Base-by-base conservation (phyloP, 164 flowering plant species). In the Macadamia integrifolia region DNA sequence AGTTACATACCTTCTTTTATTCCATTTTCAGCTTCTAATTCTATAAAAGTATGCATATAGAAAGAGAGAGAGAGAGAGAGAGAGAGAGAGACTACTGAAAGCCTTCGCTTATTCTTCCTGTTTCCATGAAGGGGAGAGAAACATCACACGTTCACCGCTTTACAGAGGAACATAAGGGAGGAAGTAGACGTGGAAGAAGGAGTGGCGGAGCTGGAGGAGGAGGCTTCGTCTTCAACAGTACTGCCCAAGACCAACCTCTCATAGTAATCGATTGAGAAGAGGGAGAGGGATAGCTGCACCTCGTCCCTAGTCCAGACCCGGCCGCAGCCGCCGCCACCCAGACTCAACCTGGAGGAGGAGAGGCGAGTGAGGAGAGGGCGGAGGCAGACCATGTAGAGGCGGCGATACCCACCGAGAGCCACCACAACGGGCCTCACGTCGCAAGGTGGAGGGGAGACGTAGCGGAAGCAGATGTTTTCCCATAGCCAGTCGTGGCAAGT, bases 391-490 rank as follows among this genome's bases (percentile, higher is more conserved):
- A 81, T 79, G 81, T 89, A 89, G 15, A 91, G 86, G 52, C 80
- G 69, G 67, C 85, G 75, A 78, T 86, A 90, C 1, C 98, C 96
- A 9, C 98, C 98, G 23, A 92, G 76, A 4, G 98, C 91, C n/a
- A 71, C 68, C 40, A 90, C 96, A 59, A 92, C 80, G 9, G 84
- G 77, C 15, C 84, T 74, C 43, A 72, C 60, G 9, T 71, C 67
- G 9, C 80, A 65, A 1, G 82, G 80, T 10, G 84, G 84, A 12
- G 85, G 83, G 14, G 84, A 74, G n/a, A 81, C 80, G 75, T 86
- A 88, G 68, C 96, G 87, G 76, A 87, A 80, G 75, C 96, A 88
- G 66, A 93, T 83, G 69, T 79, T 80, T 77, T 93, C 98, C 98
- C 98, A 93, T 49, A 91, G 74, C 2, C 89, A 72, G 66, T 93